phyloP scores from a whole-genome alignment of 208 protist species.

The Leishmania gerbilli region DNA sequence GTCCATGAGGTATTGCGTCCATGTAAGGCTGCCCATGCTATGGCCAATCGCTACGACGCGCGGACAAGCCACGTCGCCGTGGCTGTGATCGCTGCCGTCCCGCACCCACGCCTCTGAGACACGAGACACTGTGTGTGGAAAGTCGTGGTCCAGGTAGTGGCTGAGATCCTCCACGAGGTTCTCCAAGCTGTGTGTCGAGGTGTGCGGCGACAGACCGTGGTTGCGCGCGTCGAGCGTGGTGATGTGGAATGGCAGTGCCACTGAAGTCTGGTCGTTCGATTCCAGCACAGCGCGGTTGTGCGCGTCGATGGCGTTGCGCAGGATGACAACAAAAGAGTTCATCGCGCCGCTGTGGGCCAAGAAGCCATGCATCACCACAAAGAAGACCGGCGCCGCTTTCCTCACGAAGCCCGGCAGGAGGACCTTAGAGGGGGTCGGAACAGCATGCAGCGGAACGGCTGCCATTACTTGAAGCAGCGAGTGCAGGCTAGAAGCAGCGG shows the following conservation, averaged over 20 bases:
- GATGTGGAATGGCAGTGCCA: constrained; percentile 23
- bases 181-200: constrained; percentile 35
- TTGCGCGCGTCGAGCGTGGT: constrained; percentile 53
- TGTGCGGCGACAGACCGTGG: constrained; percentile 61
- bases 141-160: constrained; percentile 23
- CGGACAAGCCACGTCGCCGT: not conserved
- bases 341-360: constrained; percentile 54
- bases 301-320: constrained; percentile 28
- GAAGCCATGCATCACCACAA: constrained; percentile 68
- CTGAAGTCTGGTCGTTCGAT: constrained; percentile 8
- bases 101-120: not conserved
- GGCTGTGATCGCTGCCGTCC: too few relatives aligned
- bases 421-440: constrained; percentile 25
- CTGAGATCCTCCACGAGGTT: constrained; percentile 45
- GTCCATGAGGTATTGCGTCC: constrained; percentile 54
- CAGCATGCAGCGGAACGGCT: constrained; percentile 14
- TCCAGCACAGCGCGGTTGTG: constrained; percentile 20
- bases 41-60: constrained; percentile 58
- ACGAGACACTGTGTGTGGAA: constrained; percentile 9
- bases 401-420: constrained; percentile 11
- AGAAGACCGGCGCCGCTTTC: constrained; percentile 27
- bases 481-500: not conserved
- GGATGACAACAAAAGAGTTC: constrained; percentile 40
- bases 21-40: constrained; percentile 66
- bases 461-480: not conserved